phyloP scores from a whole-genome alignment of 2,329 filamentous ascomycete species.

The Colletotrichum sp. region DNA sequence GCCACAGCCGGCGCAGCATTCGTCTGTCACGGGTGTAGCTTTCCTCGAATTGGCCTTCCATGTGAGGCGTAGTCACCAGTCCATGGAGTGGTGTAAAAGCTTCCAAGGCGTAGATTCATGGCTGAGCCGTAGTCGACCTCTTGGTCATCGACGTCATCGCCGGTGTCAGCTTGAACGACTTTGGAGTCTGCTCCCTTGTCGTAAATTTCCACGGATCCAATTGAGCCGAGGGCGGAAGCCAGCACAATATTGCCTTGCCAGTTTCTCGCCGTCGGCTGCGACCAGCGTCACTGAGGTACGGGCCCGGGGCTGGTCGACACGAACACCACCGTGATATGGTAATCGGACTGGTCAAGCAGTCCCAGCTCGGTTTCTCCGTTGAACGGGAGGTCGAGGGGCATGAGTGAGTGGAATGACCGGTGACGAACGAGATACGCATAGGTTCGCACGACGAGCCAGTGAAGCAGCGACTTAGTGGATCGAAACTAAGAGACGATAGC shows the following conservation, averaged over 20 bases:
- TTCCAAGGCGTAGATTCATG: neutral
- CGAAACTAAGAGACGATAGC: fast-evolving
- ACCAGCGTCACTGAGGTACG: fast-evolving
- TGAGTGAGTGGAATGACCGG: no score
- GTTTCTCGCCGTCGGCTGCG: neutral
- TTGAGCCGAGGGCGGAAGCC: neutral
- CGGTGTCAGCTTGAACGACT: neutral
- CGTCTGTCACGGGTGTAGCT: neutral
- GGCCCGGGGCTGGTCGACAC: neutral
- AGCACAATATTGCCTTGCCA: neutral
- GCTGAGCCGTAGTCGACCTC: neutral
- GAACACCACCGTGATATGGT: no score
- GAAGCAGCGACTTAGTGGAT: neutral
- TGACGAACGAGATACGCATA: no score
- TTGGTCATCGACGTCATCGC: neutral
- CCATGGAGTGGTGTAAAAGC: neutral
- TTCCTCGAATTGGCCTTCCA: neutral
- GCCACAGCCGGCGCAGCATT: neutral
- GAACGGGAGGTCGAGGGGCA: no score
- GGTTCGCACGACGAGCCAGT: neutral
- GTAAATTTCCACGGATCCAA: neutral
- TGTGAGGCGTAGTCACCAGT: neutral
- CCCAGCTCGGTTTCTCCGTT: no score
- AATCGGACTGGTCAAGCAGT: no score
- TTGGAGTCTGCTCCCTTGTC: neutral